Base-by-base conservation (phyloP, 306 rosid species). In the Delonix regia region DNA sequence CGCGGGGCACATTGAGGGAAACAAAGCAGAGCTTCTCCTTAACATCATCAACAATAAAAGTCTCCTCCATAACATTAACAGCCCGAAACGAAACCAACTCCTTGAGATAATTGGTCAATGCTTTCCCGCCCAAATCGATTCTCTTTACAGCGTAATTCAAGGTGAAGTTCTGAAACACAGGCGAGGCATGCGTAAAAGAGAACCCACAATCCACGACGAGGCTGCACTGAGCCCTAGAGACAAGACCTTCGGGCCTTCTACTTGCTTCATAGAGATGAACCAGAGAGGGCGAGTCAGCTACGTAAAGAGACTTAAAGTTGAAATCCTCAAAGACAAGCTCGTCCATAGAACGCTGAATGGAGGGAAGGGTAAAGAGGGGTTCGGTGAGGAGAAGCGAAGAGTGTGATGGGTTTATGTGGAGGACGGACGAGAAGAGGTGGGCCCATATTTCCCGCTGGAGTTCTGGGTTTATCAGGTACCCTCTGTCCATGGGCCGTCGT, bases 401-500 rank as follows among this genome's bases (percentile, higher is more conserved):
- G 0, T 86, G 86, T 0, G 91, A 52, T 13, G 94, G 95, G 79
- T 44, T 83, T 60, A 87, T 70, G 78, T 74, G 95, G 78, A 92
- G 97, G 61, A 83, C 71, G 6, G 97, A 85, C 44, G 90, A 78
- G 90, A 94, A 90, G 70, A 95, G 87, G 81, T 95, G 85, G 39
- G 97, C 81, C 99, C 99, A 94, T 85, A 94, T 89, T 68, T 94
- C 99, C 59, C 99, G 93, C 61, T 94, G 93, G 28, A 94, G 97
- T 14, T 94, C 99, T 2, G 97, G 93, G 84, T 92, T 92, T 44
- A 90, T 93, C 10, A 94, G 88, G 85, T 94, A 91, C 5, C 99
- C 97, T 4, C 97, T 87, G 82, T 94, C 99, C 71, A 94, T 74
- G 25, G 99, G 99, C 14, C 97, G 97, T 48, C 97, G 97, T 39